These are phyloP conservation scores for Kwoniella dendrophila DNA, from an alignment of 768 basidiomycete genomes.

Conservation along the genomic window DNA sequence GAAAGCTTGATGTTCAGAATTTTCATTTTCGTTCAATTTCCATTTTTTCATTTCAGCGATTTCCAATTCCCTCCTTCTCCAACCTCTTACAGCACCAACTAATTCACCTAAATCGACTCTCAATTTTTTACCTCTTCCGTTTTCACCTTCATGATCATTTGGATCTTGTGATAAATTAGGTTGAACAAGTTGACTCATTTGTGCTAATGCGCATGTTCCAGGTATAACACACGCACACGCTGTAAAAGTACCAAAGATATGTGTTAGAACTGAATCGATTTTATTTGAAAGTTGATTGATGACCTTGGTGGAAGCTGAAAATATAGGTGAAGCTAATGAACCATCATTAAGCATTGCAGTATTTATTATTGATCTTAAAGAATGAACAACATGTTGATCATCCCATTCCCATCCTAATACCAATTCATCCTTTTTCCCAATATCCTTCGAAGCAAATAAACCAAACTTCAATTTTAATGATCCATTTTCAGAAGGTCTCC, in stretches of 20 bases:
- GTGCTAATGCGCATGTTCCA: conserved; percentile 50
- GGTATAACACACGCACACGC: conserved; percentile 51
- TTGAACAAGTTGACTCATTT: conserved; percentile 48
- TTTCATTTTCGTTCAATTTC: conserved; percentile 12
- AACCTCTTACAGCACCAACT: conserved; percentile 51
- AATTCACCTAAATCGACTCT: conserved; percentile 45
- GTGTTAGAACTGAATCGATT: conserved; percentile 46
- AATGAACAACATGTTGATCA: conserved; percentile 81
- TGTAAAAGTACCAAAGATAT: conserved; percentile 49
- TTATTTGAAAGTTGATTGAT: conserved; percentile 30
- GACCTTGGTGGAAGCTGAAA: conserved; percentile 9
- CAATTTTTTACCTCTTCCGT: conserved; percentile 26
- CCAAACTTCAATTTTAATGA: conserved; percentile 67
- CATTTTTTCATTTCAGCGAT: conserved; percentile 30
- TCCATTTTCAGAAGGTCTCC: conserved; percentile 40
- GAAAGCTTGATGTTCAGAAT: conserved; percentile 3
- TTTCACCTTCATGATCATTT: conserved; percentile 14
- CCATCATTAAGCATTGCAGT: conserved; percentile 62
- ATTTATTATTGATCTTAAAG: conserved; percentile 57
- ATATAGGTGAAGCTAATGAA: conserved; percentile 59
- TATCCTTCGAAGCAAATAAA: conserved; percentile 74
- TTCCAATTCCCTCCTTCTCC: conserved; percentile 52
- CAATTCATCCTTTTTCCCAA: conserved; percentile 79
- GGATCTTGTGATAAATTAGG: conserved; percentile 26
- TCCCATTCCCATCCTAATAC: conserved; percentile 97